Evolutionary conservation across 192 early-diverging fungal species (phyloP).

Genomic region (Linderina pennispora): DNA sequence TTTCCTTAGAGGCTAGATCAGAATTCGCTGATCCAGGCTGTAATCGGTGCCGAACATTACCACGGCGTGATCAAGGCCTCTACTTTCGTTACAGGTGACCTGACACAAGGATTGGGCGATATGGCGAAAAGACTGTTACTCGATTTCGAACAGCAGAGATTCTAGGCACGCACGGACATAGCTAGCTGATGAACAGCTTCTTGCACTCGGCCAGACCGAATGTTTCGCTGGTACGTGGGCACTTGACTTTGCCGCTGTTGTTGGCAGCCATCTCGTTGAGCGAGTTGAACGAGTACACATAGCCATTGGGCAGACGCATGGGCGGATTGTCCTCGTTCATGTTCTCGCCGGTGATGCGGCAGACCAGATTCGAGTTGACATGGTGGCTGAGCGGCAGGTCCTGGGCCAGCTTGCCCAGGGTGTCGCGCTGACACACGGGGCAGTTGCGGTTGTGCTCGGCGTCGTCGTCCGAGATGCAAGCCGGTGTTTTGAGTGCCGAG

Average conservation of each 20-base stretch:
- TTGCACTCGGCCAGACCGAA: conserved; percentile 56
- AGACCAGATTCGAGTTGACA: conserved; percentile 92
- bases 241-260: conserved; percentile 60
- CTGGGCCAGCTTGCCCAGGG: conserved; percentile 79
- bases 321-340: conserved; percentile 98
- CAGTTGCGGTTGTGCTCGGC: conserved; percentile 88
- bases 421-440: conserved; percentile 84
- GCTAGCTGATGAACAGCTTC: conserved; percentile 78
- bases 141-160: too few species aligned
- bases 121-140: too few species aligned
- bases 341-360: conserved; percentile 81
- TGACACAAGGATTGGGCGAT: too few species aligned
- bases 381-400: conserved; percentile 88
- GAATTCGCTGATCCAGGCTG: too few species aligned
- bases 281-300: conserved; percentile 83
- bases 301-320: conserved; percentile 92
- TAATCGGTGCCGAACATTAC: too few species aligned
- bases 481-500: conserved; percentile 85
- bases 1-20: too few species aligned
- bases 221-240: conserved; percentile 59
- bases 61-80: too few species aligned
- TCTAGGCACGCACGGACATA: too few species aligned
- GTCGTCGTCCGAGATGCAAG: conserved; percentile 60
- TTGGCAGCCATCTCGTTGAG: conserved; percentile 61
- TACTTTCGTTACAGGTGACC: too few species aligned